These are phyloP conservation scores for Phyllosticta capitalensis DNA, from an alignment of 2,329 filamentous ascomycete genomes.

Conservation along the genomic window DNA sequence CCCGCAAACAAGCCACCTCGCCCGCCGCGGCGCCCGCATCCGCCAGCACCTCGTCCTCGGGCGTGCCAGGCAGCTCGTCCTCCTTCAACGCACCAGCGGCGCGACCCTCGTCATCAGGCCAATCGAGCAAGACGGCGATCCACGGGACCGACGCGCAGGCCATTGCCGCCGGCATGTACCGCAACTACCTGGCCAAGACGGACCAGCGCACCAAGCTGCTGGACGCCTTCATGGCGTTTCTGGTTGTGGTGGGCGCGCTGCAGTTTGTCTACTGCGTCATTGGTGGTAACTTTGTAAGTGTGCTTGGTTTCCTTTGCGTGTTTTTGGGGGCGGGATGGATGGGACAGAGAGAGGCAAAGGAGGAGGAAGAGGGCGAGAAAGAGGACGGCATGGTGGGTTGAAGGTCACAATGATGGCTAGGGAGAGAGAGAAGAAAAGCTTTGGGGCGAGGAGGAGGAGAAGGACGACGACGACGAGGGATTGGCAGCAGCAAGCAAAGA, in stretches of 20 bases:
- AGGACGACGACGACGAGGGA: too few species aligned
- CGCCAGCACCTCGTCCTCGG: conserved; percentile 15
- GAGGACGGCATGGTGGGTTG: too few species aligned
- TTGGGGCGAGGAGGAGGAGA: too few species aligned
- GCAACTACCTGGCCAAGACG: conserved; percentile 70
- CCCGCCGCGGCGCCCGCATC: conserved; percentile 6
- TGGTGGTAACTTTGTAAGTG: conserved; percentile 84
- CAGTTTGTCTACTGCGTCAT: conserved; percentile 92
- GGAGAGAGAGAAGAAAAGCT: too few species aligned
- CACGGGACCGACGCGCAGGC: conserved; percentile 37
- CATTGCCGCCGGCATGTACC: conserved; percentile 61
- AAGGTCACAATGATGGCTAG: too few species aligned
- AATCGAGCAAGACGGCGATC: conserved; percentile 7
- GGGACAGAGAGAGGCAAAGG: not conserved
- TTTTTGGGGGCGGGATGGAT: not conserved
- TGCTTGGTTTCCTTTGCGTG: not conserved
- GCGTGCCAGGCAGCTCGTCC: conserved; percentile 14
- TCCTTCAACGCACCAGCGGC: conserved; percentile 11
- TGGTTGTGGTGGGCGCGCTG: conserved; percentile 74
- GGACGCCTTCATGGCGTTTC: conserved; percentile 81
- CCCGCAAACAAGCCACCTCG: conserved; percentile 9
- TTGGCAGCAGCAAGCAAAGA: too few species aligned
- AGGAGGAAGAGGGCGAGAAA: not conserved
- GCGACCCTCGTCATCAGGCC: conserved; percentile 11
- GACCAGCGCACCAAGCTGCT: conserved; percentile 87